Conservation (phyloP, 1,139 yeast species). For the Hyphopichia fennica region DNA sequence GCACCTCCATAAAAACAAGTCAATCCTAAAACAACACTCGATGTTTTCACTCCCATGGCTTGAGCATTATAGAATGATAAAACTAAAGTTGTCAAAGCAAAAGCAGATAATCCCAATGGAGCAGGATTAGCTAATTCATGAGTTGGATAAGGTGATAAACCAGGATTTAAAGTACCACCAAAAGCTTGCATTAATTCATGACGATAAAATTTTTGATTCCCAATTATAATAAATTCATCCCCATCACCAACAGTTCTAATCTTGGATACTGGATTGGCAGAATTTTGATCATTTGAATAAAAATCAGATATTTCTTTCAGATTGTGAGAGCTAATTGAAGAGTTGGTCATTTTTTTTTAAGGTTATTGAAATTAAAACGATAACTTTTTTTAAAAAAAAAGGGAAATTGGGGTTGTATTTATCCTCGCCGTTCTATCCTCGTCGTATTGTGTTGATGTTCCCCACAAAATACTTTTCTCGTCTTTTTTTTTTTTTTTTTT, state of each 20-base stretch:
- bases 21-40: conserved; percentile 44
- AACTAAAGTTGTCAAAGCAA: conserved; percentile 50
- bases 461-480: no score
- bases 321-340: conserved; percentile 1
- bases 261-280: conserved; percentile 9
- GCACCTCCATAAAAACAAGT: conserved; percentile 48
- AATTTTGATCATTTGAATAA: background rate
- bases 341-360: background rate
- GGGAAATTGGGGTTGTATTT: no score
- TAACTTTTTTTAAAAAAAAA: no score
- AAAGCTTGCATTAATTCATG: conserved; percentile 32
- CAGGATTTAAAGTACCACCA: conserved; percentile 40
- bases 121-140: conserved; percentile 55
- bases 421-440: no score
- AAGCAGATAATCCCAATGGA: conserved; percentile 60
- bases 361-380: no score
- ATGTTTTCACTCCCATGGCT: conserved; percentile 39
- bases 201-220: conserved; percentile 22
- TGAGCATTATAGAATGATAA: conserved; percentile 42
- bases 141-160: conserved; percentile 34
- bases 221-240: conserved; percentile 24
- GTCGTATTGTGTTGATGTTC: no score
- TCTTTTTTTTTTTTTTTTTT: no score
- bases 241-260: conserved; percentile 18
- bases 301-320: conserved; percentile 4